phyloP scores from a whole-genome alignment of 805 yeast genomes.

The Zygosaccharomyces lentus region DNA sequence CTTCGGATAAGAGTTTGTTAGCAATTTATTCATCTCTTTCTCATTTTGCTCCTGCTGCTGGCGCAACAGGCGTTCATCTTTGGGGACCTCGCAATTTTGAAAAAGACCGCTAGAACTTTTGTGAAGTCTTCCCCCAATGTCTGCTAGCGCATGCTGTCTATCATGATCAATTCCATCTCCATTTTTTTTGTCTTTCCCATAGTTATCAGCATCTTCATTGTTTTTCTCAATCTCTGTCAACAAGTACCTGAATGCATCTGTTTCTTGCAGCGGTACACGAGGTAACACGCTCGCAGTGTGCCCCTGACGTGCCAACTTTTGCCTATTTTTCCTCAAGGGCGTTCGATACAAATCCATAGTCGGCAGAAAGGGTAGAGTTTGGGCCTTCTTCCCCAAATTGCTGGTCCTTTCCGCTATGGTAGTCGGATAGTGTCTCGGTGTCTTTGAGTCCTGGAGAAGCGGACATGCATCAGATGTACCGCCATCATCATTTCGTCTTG shows the following conservation, averaged over 20 bases:
- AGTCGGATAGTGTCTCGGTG: background rate
- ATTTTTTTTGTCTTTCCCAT: background rate
- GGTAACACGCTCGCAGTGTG: background rate
- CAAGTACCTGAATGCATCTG: background rate
- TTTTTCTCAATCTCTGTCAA: background rate
- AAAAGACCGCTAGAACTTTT: background rate
- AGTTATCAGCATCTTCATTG: background rate
- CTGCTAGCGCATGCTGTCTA: background rate
- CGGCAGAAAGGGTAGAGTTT: background rate
- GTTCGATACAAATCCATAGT: background rate
- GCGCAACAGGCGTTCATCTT: background rate
- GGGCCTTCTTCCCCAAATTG: background rate
- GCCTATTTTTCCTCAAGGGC: background rate
- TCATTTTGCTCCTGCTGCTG: slow-evolving; percentile 1
- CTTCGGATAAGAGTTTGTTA: background rate
- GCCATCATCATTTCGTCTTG: background rate
- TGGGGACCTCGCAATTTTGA: background rate
- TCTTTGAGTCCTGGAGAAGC: background rate
- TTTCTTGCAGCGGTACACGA: background rate
- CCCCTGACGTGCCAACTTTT: background rate
- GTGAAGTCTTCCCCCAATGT: background rate
- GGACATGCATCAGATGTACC: background rate
- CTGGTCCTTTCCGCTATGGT: background rate
- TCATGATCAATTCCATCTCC: background rate
- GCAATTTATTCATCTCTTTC: slow-evolving; percentile 1